These are phyloP conservation scores for Arthrocladium fulminans DNA, from an alignment of 2,329 filamentous ascomycete genomes.

Conservation along the genomic window DNA sequence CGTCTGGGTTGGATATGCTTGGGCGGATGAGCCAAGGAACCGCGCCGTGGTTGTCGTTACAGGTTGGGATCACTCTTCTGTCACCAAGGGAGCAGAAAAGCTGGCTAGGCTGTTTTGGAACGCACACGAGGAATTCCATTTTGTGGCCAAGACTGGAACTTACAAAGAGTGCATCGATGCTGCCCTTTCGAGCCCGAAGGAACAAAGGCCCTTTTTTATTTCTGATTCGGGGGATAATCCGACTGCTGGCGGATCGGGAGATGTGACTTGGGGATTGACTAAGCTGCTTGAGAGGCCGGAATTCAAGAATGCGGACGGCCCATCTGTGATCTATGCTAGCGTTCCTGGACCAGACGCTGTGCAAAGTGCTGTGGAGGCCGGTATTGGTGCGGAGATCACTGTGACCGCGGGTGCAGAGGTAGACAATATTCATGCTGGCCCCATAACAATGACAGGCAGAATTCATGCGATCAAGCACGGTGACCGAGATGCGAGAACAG, in stretches of 20 bases:
- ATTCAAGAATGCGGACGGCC: slow-evolving; percentile 32
- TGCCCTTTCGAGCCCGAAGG: slow-evolving; percentile 31
- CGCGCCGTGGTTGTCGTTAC: slow-evolving; percentile 44
- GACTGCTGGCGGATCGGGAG: slow-evolving; percentile 47
- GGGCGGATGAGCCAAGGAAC: slow-evolving; percentile 48
- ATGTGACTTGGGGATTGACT: slow-evolving; percentile 45
- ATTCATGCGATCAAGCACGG: slow-evolving; percentile 45
- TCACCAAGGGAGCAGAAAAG: slow-evolving; percentile 35
- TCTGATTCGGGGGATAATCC: slow-evolving; percentile 50
- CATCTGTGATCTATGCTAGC: slow-evolving; percentile 45
- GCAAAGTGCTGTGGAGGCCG: slow-evolving; percentile 35
- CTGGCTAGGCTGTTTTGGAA: slow-evolving; percentile 44
- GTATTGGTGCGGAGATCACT: slow-evolving; percentile 40
- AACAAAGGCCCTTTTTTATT: slow-evolving; percentile 42
- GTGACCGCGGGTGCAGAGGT: slow-evolving; percentile 45
- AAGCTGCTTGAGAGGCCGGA: slow-evolving; percentile 39
- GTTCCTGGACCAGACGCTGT: slow-evolving; percentile 42
- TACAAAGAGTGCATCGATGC: slow-evolving; percentile 41
- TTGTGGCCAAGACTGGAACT: slow-evolving; percentile 44
- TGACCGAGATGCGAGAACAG: slow-evolving; percentile 40
- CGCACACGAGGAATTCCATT: slow-evolving; percentile 39
- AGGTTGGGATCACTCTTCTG: slow-evolving; percentile 39
- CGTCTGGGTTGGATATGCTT: slow-evolving; percentile 49
- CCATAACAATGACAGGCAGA: slow-evolving; percentile 43
- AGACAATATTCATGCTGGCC: slow-evolving; percentile 41